A percentile compares a stretch with the other conserved stretches of the same genome.
These are phyloP conservation scores for Royoungia palumana DNA, from an alignment of 768 basidiomycete genomes.

Conservation along the genomic window DNA sequence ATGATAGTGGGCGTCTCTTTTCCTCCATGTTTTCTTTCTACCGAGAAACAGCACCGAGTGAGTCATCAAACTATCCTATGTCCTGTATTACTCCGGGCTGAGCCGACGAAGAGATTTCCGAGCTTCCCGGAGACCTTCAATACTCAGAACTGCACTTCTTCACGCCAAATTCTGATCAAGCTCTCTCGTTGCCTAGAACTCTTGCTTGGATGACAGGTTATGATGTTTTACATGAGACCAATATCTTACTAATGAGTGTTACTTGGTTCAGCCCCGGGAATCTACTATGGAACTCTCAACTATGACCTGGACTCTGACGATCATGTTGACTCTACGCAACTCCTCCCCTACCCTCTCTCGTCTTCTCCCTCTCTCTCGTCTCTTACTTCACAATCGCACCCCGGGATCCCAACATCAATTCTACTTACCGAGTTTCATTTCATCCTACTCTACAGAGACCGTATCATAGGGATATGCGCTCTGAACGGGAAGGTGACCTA, in stretches of 20 bases:
- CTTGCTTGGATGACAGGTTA: constrained; percentile 92
- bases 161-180: constrained; percentile 66
- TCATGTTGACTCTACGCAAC: constrained; percentile 71
- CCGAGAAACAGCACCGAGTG: constrained; percentile 78
- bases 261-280: constrained; percentile 62
- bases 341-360: constrained; percentile 70
- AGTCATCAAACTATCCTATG: constrained; percentile 25
- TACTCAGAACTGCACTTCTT: constrained; percentile 81
- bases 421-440: constrained; percentile 92
- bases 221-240: constrained; percentile 11
- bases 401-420: constrained; percentile 67
- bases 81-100: constrained; percentile 9
- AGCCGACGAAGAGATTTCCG: constrained; percentile 70
- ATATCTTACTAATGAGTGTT: constrained; percentile 2
- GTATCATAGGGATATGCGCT: constrained; percentile 72
- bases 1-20: constrained; percentile 77
- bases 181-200: constrained; percentile 62
- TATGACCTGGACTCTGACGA: constrained; percentile 68
- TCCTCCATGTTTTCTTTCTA: constrained; percentile 70
- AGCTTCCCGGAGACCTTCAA: constrained; percentile 76
- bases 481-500: constrained; percentile 80
- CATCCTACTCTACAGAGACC: constrained; percentile 76
- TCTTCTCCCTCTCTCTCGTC: constrained; percentile 28
- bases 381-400: constrained; percentile 12
- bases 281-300: constrained; percentile 81